These are phyloP conservation scores for Backusella luteola DNA, from an alignment of 192 early-diverging fungal species.

Conservation along the genomic window DNA sequence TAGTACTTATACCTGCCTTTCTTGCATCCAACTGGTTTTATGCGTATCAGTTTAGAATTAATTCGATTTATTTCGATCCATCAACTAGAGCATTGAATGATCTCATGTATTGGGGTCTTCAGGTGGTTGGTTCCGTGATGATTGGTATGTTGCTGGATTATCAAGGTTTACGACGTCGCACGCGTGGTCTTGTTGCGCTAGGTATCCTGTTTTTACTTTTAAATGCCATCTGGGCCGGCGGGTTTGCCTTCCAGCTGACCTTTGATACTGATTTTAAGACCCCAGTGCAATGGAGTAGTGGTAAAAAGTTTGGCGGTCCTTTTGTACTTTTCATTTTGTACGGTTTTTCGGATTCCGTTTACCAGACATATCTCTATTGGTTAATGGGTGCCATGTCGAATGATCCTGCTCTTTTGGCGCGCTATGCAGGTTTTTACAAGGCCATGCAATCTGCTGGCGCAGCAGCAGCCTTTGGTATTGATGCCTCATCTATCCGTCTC, in stretches of 20 bases:
- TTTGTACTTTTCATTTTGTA: conserved; percentile 74
- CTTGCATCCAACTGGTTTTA: conserved; percentile 82
- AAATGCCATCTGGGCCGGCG: conserved; percentile 62
- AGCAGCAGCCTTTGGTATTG: conserved; percentile 72
- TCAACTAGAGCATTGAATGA: conserved; percentile 70
- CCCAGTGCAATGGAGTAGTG: conserved; percentile 45
- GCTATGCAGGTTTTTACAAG: conserved; percentile 86
- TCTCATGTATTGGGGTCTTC: conserved; percentile 70
- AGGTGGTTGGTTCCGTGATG: conserved; percentile 60
- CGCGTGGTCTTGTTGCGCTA: conserved; percentile 61
- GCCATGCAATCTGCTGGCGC: conserved; percentile 78
- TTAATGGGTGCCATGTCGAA: conserved; percentile 81
- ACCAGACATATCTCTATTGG: conserved; percentile 80
- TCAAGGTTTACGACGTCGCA: conserved; percentile 50
- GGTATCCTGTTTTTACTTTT: conserved; percentile 45
- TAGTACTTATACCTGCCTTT: conserved; percentile 67
- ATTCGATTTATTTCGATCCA: conserved; percentile 63
- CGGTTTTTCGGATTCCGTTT: conserved; percentile 78
- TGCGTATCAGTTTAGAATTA: conserved; percentile 67
- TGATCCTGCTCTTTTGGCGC: conserved; percentile 64
- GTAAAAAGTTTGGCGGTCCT: conserved; percentile 45
- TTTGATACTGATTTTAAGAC: conserved; percentile 43
- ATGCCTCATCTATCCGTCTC: conserved; percentile 41
- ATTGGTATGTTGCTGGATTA: conserved; percentile 66
- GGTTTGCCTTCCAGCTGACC: conserved; percentile 54